A percentile compares a stretch with the other conserved stretches of the same genome.
Conservation (phyloP, 1,139 yeast genomes). For the Candida sp. region DNA sequence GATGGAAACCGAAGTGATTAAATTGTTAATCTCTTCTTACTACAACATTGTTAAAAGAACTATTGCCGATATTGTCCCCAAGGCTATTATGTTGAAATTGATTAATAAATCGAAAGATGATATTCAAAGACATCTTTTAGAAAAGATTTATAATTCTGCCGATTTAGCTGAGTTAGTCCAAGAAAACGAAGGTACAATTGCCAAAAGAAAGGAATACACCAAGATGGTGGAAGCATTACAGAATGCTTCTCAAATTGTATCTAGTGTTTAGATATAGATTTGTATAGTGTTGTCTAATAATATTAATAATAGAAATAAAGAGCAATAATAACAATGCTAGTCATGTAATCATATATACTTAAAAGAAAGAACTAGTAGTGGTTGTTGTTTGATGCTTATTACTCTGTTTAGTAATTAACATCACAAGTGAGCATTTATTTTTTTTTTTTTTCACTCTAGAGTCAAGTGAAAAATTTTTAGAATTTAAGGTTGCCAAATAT, state of each 20-base stretch:
- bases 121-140: slow-evolving; percentile 86
- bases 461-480: not conserved
- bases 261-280: slow-evolving; percentile 54
- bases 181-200: slow-evolving; percentile 91
- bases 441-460: no score
- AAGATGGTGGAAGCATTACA: slow-evolving; percentile 91
- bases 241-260: slow-evolving; percentile 89
- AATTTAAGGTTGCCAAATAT: not conserved
- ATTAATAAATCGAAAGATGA: slow-evolving; percentile 82
- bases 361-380: no score
- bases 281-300: not conserved
- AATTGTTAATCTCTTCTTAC: slow-evolving; percentile 85
- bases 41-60: slow-evolving; percentile 92
- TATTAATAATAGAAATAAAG: not conserved
- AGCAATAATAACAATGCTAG: no score
- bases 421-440: no score
- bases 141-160: slow-evolving; percentile 76
- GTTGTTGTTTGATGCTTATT: no score
- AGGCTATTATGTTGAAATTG: slow-evolving; percentile 90
- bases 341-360: no score
- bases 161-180: slow-evolving; percentile 77
- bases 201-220: slow-evolving; percentile 91
- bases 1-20: slow-evolving; percentile 96
- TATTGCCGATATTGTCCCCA: slow-evolving; percentile 89
- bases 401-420: no score